Conservation (phyloP, 2,329 filamentous ascomycete genomes). For the Alternaria sp. region DNA sequence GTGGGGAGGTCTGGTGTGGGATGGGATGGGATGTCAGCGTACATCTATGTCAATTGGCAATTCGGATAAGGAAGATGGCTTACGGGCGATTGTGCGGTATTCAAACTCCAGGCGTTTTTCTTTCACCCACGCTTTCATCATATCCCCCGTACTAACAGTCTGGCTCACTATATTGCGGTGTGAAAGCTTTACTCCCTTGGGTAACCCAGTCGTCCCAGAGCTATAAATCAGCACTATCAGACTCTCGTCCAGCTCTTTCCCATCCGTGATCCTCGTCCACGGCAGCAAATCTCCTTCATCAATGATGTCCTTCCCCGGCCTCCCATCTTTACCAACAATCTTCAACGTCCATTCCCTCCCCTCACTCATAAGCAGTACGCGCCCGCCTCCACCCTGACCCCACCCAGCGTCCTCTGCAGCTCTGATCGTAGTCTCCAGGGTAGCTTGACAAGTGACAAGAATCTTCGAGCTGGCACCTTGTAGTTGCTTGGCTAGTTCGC, state of each 20-base stretch:
- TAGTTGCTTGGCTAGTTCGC: slow-evolving; percentile 60
- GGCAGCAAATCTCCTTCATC: slow-evolving; percentile 52
- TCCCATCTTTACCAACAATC: slow-evolving; percentile 37
- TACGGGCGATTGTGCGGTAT: slow-evolving; percentile 52
- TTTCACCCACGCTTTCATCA: slow-evolving; percentile 39
- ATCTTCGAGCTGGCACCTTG: slow-evolving; percentile 52
- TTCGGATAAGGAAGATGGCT: background rate
- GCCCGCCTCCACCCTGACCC: slow-evolving; percentile 41
- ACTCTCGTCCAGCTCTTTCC: slow-evolving; percentile 53
- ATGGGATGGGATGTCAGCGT: background rate
- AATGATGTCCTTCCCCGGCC: slow-evolving; percentile 28
- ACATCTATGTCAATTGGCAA: too few species aligned
- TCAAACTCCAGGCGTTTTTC: slow-evolving; percentile 34
- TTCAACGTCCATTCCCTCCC: slow-evolving; percentile 46
- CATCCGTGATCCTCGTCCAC: slow-evolving; percentile 64
- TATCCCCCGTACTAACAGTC: slow-evolving; percentile 41
- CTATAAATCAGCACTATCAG: slow-evolving; percentile 56
- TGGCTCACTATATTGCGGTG: slow-evolving; percentile 55
- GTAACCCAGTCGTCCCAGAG: slow-evolving; percentile 56
- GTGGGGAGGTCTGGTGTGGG: slow-evolving; percentile 47
- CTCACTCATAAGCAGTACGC: slow-evolving; percentile 61
- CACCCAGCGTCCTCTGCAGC: slow-evolving; percentile 58
- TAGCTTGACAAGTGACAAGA: slow-evolving; percentile 57
- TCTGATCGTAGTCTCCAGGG: slow-evolving; percentile 55
- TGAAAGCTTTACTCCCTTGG: slow-evolving; percentile 55